Base-by-base conservation (phyloP, 1,139 yeast genomes). In the Groenewaldozyma sp. region DNA sequence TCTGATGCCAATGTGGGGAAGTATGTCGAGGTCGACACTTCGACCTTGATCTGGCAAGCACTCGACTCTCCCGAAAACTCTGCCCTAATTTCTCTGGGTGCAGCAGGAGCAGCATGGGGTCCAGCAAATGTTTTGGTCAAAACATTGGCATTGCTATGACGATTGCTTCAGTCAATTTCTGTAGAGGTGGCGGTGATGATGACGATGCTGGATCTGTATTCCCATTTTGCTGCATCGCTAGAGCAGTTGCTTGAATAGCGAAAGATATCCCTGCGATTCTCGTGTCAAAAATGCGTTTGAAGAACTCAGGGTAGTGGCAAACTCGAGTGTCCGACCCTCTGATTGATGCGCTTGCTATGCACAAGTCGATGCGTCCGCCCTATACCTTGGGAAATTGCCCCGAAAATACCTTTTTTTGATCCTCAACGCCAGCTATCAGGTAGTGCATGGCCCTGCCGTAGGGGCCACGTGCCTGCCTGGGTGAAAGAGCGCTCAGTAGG, bases 1-100 rank as follows among this genome's bases (percentile, higher is more conserved):
- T 29, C 33, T 29, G 33, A 29, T 6, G 33, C n/a, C n/a, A 29
- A n/a, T 6, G 18, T n/a, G 9, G 19, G 33, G 22, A 29, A 29
- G 22, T 29, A 29, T 14, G 14, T 19, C 19, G 33, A 21, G 4
- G 19, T 5, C 7, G 17, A n/a, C 6, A 18, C 10, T 6, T 9
- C 10, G 6, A 29, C 22, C n/a, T 18, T 29, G 13, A 29, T 29
- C 4, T 21, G 21, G 18, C 5, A 18, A 7, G 14, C 21, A 13
- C 11, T 18, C 20, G 17, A 5, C 17, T 29, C 33, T 14, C 13
- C 14, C 17, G 33, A 14, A 29, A 29, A 14, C 33, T 21, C 33
- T 16, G 20, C 11, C 9, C 11, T 18, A 6, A 29, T 14, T 18
- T 29, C 33, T 29, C 17, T n/a, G 6, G 17, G 19, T 16, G 33